phyloP scores from a whole-genome alignment of 176 grass and related monocot species.

The Bolboschoenus planiculmis region DNA sequence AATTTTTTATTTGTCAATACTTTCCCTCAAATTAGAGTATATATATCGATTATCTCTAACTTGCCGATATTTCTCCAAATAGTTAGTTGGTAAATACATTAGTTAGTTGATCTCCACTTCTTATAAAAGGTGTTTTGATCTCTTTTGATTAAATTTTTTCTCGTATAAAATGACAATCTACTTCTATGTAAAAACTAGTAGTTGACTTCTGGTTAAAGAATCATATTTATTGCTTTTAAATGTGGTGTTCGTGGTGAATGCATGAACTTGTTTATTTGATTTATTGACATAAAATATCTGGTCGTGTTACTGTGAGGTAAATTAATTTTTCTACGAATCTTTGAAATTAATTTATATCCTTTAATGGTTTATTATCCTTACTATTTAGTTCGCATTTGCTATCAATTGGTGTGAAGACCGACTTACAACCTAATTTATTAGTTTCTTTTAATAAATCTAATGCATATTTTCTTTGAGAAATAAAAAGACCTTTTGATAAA shows the following conservation, averaged over 20 bases:
- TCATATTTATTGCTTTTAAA: background rate
- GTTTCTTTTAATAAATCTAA: background rate
- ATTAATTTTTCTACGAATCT: background rate
- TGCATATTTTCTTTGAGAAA: background rate
- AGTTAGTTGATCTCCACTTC: no score
- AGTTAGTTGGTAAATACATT: no score
- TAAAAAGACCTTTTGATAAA: background rate
- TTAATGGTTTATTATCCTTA: background rate
- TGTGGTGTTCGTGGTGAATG: background rate
- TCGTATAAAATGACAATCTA: no score
- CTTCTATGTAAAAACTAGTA: no score
- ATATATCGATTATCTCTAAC: no score
- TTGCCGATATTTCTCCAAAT: no score
- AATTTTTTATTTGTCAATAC: no score
- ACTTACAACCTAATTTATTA: background rate
- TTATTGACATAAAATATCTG: background rate
- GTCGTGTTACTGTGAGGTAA: background rate
- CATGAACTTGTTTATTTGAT: background rate
- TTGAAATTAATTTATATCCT: background rate
- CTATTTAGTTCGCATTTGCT: background rate
- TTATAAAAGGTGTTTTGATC: no score
- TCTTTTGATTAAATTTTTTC: no score
- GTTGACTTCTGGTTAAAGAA: background rate
- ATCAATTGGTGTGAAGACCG: background rate
- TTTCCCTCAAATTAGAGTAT: no score